These are phyloP conservation scores for Penicillium sp. DNA, from an alignment of 2,329 filamentous ascomycete genomes.

Conservation along the genomic window DNA sequence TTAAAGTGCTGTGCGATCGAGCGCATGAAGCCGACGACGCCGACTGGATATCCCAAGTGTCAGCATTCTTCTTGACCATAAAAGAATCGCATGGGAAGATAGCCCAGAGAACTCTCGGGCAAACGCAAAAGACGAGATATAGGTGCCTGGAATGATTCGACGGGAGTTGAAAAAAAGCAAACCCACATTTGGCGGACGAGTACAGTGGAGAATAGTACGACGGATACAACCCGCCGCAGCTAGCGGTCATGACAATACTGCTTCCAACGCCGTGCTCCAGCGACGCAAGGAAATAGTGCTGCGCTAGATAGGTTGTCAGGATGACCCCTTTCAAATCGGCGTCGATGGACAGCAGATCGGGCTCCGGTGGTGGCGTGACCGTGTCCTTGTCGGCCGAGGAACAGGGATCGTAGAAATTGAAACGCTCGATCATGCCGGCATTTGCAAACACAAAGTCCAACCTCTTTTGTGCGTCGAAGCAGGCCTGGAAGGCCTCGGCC, in stretches of 20 bases:
- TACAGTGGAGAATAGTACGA: background rate
- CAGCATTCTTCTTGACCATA: background rate
- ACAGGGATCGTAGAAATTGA: background rate
- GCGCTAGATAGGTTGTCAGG: background rate
- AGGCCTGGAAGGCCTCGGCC: background rate
- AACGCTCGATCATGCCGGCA: background rate
- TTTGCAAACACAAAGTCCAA: constrained; percentile 1
- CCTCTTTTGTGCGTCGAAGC: background rate
- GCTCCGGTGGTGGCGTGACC: background rate
- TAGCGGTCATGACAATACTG: background rate
- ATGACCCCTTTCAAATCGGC: background rate
- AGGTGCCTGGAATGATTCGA: too few species aligned
- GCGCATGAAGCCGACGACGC: background rate
- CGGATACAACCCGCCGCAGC: background rate
- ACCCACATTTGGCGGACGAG: background rate
- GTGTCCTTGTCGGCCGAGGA: too few species aligned
- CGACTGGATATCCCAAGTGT: background rate
- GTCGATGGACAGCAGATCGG: background rate
- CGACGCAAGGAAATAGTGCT: background rate
- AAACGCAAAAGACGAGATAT: too few species aligned
- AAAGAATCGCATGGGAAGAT: too few species aligned
- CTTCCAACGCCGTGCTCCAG: background rate
- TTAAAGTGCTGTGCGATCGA: background rate
- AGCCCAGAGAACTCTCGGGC: too few species aligned
- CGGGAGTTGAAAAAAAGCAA: too few species aligned